Evolutionary conservation across 2,329 filamentous ascomycete genomes (phyloP).

Genomic region (Paracoccidioides lutzii): DNA sequence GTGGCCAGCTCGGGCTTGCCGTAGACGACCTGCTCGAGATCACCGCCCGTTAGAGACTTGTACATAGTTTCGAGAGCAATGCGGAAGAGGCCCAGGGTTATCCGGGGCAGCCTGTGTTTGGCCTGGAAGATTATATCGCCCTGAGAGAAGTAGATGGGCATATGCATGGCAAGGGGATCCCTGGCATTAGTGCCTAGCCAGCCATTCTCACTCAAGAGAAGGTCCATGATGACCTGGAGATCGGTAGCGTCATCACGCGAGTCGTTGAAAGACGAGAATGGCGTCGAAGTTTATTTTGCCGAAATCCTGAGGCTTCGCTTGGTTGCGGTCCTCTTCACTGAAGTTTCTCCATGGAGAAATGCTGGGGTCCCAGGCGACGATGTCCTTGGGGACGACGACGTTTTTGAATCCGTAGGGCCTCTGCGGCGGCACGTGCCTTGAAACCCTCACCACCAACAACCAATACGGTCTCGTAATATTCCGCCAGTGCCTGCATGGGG

Average conservation of each 20-base stretch:
- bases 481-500: constrained; percentile 60
- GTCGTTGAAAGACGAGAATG: constrained; percentile 61
- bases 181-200: constrained; percentile 51
- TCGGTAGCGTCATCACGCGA: constrained; percentile 62
- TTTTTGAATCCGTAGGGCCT: constrained; percentile 61
- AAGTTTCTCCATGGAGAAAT: constrained; percentile 58
- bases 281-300: constrained; percentile 58
- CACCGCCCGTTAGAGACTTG: constrained; percentile 50
- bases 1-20: constrained; percentile 62
- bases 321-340: constrained; percentile 52
- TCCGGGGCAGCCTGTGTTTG: constrained; percentile 49
- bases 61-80: constrained; percentile 58
- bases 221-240: constrained; percentile 64
- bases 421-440: constrained; percentile 59
- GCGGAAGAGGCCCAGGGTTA: constrained; percentile 64
- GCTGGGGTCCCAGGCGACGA: constrained; percentile 54
- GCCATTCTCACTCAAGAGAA: constrained; percentile 56
- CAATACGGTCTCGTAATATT: constrained; percentile 65
- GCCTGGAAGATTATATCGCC: constrained; percentile 53
- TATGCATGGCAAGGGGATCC: constrained; percentile 52
- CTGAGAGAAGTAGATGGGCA: constrained; percentile 63
- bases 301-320: constrained; percentile 59
- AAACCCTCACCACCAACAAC: constrained; percentile 65
- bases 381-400: constrained; percentile 60
- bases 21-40: constrained; percentile 64